These are phyloP conservation scores for Monosporascus sp. DNA, from an alignment of 2,329 filamentous ascomycete genomes.

Conservation along the genomic window DNA sequence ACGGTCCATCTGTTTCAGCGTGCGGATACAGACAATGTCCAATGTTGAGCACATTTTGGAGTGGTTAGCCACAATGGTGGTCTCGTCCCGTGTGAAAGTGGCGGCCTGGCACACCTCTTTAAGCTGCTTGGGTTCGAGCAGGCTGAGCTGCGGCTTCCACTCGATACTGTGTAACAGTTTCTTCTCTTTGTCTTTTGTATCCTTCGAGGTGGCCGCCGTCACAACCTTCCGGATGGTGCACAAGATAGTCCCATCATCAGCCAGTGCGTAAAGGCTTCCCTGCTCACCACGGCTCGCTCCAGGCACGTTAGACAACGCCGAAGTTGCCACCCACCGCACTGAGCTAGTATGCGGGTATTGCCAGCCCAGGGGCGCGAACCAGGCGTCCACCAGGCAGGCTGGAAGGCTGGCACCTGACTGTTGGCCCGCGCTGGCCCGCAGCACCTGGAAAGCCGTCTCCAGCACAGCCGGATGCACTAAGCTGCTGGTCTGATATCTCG, in stretches of 20 bases:
- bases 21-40: slow-evolving; percentile 12
- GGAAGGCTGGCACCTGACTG: slow-evolving; percentile 22
- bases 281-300: slow-evolving; percentile 14
- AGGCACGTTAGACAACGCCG: slow-evolving; percentile 3
- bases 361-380: slow-evolving; percentile 29
- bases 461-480: too few relatives aligned
- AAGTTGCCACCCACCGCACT: slow-evolving; percentile 18
- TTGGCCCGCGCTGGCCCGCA: background rate
- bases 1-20: slow-evolving; percentile 13
- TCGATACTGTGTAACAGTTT: slow-evolving; percentile 29
- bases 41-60: slow-evolving; percentile 1
- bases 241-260: slow-evolving; percentile 23
- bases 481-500: too few relatives aligned
- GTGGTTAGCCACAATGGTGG: too few relatives aligned
- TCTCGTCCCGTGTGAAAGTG: too few relatives aligned
- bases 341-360: slow-evolving; percentile 19
- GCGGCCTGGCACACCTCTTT: slow-evolving; percentile 10
- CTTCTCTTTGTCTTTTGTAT: slow-evolving; percentile 7
- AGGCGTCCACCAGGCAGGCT: slow-evolving; percentile 22
- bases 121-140: slow-evolving; percentile 25
- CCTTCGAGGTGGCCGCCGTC: slow-evolving; percentile 19
- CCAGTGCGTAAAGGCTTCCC: slow-evolving; percentile 23
- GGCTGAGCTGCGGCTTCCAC: slow-evolving; percentile 33
- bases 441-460: too few relatives aligned
- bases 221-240: slow-evolving; percentile 20